phyloP scores from a whole-genome alignment of 257 asterid species.

The Rubia yunnanensis region DNA sequence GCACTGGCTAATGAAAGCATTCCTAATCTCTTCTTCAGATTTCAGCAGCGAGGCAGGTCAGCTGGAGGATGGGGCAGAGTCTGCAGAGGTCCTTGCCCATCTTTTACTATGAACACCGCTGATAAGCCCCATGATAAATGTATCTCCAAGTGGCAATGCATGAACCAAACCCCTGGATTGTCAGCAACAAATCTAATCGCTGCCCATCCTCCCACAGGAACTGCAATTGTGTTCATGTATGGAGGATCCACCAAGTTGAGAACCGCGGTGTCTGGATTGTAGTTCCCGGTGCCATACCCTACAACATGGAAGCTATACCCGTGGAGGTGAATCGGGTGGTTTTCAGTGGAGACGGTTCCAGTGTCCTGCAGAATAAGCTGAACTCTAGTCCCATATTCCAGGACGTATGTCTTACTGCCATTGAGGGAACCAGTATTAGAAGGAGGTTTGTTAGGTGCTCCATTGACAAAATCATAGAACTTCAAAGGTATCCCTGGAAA shows the following conservation, averaged over 20 bases:
- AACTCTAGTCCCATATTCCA: conserved; percentile 52
- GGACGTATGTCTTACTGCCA: conserved; percentile 47
- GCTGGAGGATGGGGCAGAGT: conserved; percentile 61
- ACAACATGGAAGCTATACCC: conserved; percentile 61
- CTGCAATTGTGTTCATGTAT: conserved; percentile 63
- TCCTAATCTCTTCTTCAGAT: conserved; percentile 13
- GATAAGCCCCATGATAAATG: conserved; percentile 57
- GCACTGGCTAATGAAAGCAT: background rate
- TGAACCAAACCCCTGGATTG: conserved; percentile 70
- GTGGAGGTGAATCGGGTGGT: conserved; percentile 68
- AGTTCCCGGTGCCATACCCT: conserved; percentile 52
- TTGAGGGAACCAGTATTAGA: conserved; percentile 32
- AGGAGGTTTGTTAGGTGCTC: conserved; percentile 60
- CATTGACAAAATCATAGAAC: conserved; percentile 46
- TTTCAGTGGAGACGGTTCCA: conserved; percentile 48
- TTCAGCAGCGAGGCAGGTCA: conserved; percentile 51
- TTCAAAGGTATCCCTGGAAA: conserved; percentile 44
- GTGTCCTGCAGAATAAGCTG: conserved; percentile 61
- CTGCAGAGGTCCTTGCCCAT: conserved; percentile 51
- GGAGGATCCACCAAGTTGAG: conserved; percentile 61
- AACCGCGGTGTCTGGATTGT: conserved; percentile 33
- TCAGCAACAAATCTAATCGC: conserved; percentile 57
- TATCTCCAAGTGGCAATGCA: conserved; percentile 58
- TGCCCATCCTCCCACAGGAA: conserved; percentile 74
- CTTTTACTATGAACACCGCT: conserved; percentile 42